Base-by-base conservation (phyloP, 306 rosid genomes). In the Albizia julibrissin region DNA sequence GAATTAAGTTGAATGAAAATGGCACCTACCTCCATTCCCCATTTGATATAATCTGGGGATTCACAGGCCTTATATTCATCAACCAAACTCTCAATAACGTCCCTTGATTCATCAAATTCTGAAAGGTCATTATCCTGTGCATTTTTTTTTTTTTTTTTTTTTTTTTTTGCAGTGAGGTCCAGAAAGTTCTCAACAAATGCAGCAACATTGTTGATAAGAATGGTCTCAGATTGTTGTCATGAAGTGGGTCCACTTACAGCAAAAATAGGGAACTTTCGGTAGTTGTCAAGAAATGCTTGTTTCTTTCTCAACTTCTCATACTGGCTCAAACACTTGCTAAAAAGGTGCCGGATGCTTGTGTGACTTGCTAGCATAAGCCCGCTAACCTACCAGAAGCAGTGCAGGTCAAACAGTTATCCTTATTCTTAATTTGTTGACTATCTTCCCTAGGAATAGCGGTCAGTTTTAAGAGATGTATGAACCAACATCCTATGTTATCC, bases 341-440 rank as follows among this genome's bases (percentile, higher is more conserved):
- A 95, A 76, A 95, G 98, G 81, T 95, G 98, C 69, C 98, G 91
- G 69, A 95, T 95, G 81, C 98, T 95, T 64, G 98, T 95, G 85
- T 95, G 98, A 78, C 97, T 95, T 40, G 98, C 98, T 58, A 93
- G 86, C 98, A 95, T 95, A 73, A 95, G 97, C 82, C 98, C 98
- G 64, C 98, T 95, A 75, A 95, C 98, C 98, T 95, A 81, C 68
- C 71, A 86, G 83, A 81, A 54, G 82, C 80, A 86, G 81, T 56
- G 81, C 8, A 61, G 37, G 19, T 13, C 11, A 69, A 0, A 78
- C 39, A 65, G 81, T 84, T 84, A 88, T 33, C 72, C 8, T 7
- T 59, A 31, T 27, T 52, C 8, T 52, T 75, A 58, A 11, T 31
- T 79, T 46, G 21, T 59, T 31, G n/a, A 24, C n/a, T 56, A 31